Conservation (phyloP, 108 stramenopile genomes). For the Parmales sp. region DNA sequence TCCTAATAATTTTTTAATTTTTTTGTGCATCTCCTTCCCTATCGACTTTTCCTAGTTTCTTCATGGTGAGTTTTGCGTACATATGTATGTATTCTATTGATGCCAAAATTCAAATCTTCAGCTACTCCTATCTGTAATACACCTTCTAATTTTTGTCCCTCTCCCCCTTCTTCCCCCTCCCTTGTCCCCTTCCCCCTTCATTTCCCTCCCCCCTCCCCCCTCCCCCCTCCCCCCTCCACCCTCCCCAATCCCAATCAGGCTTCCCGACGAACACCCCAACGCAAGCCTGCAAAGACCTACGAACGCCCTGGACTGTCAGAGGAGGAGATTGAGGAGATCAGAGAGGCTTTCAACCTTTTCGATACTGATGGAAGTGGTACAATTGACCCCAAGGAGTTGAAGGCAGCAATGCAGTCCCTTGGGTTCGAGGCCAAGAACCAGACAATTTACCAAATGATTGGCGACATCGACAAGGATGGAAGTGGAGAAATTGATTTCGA, state of each 20-base stretch:
- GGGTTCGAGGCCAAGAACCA: slow-evolving; percentile 85
- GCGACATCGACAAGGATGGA: slow-evolving; percentile 66
- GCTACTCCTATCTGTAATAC: too few species aligned
- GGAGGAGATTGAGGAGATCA: slow-evolving; percentile 55
- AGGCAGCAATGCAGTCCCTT: slow-evolving; percentile 80
- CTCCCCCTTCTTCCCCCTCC: too few species aligned
- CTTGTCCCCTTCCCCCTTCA: not conserved
- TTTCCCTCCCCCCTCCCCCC: not conserved
- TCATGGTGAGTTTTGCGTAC: too few species aligned
- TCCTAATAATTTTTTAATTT: too few species aligned
- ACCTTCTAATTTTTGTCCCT: too few species aligned
- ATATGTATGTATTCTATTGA: too few species aligned
- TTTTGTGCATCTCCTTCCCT: too few species aligned
- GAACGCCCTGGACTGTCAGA: slow-evolving; percentile 49
- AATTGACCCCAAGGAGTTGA: slow-evolving; percentile 85
- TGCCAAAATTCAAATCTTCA: too few species aligned
- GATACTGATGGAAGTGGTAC: slow-evolving; percentile 57
- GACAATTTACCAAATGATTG: slow-evolving; percentile 75
- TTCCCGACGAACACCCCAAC: not conserved
- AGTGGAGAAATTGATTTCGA: slow-evolving; percentile 46
- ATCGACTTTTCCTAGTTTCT: too few species aligned
- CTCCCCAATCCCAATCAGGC: not conserved
- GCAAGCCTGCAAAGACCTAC: slow-evolving; percentile 18
- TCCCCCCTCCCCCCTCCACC: not conserved
- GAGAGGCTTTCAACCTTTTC: slow-evolving; percentile 56